Base-by-base conservation (phyloP, 2,329 filamentous ascomycete species). In the Cladosporium austrohemisphaericum region DNA sequence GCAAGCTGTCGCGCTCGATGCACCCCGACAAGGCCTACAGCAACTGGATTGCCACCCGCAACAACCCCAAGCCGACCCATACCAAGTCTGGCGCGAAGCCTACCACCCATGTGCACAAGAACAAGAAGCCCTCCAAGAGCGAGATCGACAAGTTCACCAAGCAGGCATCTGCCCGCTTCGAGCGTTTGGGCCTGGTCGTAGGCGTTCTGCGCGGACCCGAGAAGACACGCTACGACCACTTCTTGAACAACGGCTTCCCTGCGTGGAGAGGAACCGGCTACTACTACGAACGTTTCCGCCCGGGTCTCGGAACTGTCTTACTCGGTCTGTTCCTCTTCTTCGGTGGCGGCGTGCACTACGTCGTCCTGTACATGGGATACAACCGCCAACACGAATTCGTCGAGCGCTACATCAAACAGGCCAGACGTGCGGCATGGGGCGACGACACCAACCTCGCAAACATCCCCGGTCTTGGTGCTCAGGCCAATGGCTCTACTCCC, bases 21-120 rank as follows among this genome's bases (percentile, higher is more conserved):
- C 93, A 98, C 69, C 93, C 93, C 1, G 93, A 98, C 80, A 98
- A 97, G 76, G 91, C 92, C 61, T 88, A 86, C 70, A 88, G 91
- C 69, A 78, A 84, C 67, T 87, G 93, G 69, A 76, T 86, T 54
- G 79, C 86, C 56, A 83, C 86, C 65, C 83, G 81, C 62, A 76
- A 78, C 56, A 77, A 78, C 62, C 61, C 75, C 62, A 71, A 71
- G 50, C 67, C 62, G 40, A 32, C 53, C 35, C 60, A 57, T 31
- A 52, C 60, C 18, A 61, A 64, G 28, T 18, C 53, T 4, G 69
- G 68, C 53, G 76, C 76, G 59, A 80, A 84, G 67, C 74, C 78
- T 1, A 81, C 79, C 26, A 79, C 81, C 50, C 77, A 81, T 58
- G 81, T 82, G 49, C 77, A 81, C 56, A 83, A 87, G 55, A 75